Evolutionary conservation across 305 asterid genomes (phyloP).

Genomic region (Fraxinus xanthoxyloides): DNA sequence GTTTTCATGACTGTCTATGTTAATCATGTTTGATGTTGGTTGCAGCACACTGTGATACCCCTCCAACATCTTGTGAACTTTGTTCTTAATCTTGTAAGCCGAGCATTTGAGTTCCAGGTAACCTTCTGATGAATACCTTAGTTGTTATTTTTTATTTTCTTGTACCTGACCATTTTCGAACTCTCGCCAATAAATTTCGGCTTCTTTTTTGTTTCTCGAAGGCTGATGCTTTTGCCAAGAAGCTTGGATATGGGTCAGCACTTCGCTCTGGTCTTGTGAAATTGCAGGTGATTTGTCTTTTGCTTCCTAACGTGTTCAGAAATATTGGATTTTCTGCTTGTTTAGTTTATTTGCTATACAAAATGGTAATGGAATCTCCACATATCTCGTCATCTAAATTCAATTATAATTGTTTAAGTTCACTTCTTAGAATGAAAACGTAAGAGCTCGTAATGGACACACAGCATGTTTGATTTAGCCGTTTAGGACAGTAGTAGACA

Average conservation of each 20-base stretch:
- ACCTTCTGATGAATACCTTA: background rate
- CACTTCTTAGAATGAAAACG: background rate
- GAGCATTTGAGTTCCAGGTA: conserved; percentile 98
- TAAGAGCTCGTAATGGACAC: background rate
- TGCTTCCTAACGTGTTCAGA: background rate
- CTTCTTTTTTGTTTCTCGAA: conserved; percentile 25
- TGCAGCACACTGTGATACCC: conserved; percentile 97
- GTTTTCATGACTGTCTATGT: background rate
- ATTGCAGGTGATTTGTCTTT: conserved; percentile 62
- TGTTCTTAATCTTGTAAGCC: conserved; percentile 86
- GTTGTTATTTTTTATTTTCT: conserved; percentile 7
- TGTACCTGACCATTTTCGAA: background rate
- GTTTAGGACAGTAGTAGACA: background rate
- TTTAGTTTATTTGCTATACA: background rate
- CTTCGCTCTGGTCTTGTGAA: conserved; percentile 93
- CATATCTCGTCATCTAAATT: background rate
- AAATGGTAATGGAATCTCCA: background rate
- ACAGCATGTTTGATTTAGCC: background rate
- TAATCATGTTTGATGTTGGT: conserved; percentile 23
- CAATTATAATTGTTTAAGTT: background rate
- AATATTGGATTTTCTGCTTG: background rate
- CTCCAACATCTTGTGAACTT: conserved; percentile 89
- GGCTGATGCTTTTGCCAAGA: conserved; percentile 97
- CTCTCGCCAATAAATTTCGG: conserved; percentile 3
- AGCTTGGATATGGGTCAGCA: conserved; percentile 76